Conservation (phyloP, 2,329 filamentous ascomycete species). For the Penicillium frequentans region DNA sequence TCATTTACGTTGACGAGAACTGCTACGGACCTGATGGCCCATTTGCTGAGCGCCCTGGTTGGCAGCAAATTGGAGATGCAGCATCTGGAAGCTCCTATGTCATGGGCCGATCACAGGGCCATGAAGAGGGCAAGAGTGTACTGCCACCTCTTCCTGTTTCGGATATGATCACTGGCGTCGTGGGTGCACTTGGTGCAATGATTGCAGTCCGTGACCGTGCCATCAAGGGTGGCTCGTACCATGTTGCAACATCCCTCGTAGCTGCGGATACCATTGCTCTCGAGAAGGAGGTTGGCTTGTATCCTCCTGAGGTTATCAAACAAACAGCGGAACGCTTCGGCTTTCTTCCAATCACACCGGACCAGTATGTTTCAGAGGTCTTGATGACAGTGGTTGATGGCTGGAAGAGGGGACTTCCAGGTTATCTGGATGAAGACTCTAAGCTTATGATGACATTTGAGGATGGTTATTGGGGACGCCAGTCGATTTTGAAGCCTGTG, state of each 20-base stretch:
- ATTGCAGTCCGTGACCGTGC: conserved; percentile 20
- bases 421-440: conserved; percentile 15
- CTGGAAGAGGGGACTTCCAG: conserved; percentile 14
- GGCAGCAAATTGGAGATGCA: conserved; percentile 54
- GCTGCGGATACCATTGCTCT: conserved; percentile 8
- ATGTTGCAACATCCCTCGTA: conserved; percentile 17
- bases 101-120: conserved; percentile 35
- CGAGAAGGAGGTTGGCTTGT: conserved; percentile 6
- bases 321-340: conserved; percentile 5
- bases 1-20: conserved; percentile 53
- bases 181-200: conserved; percentile 16
- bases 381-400: conserved; percentile 12
- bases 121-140: conserved; percentile 13
- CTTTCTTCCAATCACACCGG: conserved; percentile 11
- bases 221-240: conserved; percentile 20
- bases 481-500: conserved; percentile 15
- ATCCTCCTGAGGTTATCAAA: conserved; percentile 3
- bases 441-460: conserved; percentile 17
- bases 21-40: conserved; percentile 53
- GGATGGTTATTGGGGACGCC: conserved; percentile 9
- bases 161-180: conserved; percentile 24
- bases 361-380: conserved; percentile 18
- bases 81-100: conserved; percentile 41
- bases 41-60: conserved; percentile 49
- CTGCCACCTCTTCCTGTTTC: conserved; percentile 23